Evolutionary conservation across 1,139 yeast species (phyloP).

Genomic region (Debaryomyces singareniensis): DNA sequence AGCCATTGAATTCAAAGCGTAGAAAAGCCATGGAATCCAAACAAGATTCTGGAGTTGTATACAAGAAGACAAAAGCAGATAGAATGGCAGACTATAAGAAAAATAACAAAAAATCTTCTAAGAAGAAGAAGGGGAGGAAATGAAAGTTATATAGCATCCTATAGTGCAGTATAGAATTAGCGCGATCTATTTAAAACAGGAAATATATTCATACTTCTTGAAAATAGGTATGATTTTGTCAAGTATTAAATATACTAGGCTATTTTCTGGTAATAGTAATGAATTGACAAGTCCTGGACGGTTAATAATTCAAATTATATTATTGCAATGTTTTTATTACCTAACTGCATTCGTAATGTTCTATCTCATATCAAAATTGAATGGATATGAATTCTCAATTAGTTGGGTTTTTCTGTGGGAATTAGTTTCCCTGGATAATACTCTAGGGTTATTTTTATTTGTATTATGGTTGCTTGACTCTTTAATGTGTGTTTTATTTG

Average conservation of each 20-base stretch:
- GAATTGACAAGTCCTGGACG: slow-evolving; percentile 35
- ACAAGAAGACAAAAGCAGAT: slow-evolving; percentile 68
- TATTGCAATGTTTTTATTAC: slow-evolving; percentile 64
- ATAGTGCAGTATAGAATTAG: too few species aligned
- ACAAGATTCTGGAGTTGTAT: slow-evolving; percentile 45
- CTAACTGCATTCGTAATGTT: slow-evolving; percentile 54
- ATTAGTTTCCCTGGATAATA: slow-evolving; percentile 64
- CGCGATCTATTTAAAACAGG: too few species aligned
- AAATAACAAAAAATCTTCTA: slow-evolving; percentile 11
- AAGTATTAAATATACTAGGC: slow-evolving; percentile 18
- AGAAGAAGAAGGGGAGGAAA: slow-evolving; percentile 3
- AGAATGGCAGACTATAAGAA: slow-evolving; percentile 42
- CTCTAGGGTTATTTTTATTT: slow-evolving; percentile 71
- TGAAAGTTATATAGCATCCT: too few species aligned
- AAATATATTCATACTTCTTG: too few species aligned
- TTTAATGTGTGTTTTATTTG: slow-evolving; percentile 67
- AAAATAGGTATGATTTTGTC: too few species aligned
- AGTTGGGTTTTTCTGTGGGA: slow-evolving; percentile 84
- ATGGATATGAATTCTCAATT: slow-evolving; percentile 57
- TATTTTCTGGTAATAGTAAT: slow-evolving; percentile 19
- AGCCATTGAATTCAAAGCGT: slow-evolving; percentile 48
- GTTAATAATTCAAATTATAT: slow-evolving; percentile 47
- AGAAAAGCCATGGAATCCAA: slow-evolving; percentile 48
- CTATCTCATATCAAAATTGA: slow-evolving; percentile 48
- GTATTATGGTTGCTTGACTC: slow-evolving; percentile 78